phyloP scores from a whole-genome alignment of 306 rosid genomes.

The Ormosia semicastrata region DNA sequence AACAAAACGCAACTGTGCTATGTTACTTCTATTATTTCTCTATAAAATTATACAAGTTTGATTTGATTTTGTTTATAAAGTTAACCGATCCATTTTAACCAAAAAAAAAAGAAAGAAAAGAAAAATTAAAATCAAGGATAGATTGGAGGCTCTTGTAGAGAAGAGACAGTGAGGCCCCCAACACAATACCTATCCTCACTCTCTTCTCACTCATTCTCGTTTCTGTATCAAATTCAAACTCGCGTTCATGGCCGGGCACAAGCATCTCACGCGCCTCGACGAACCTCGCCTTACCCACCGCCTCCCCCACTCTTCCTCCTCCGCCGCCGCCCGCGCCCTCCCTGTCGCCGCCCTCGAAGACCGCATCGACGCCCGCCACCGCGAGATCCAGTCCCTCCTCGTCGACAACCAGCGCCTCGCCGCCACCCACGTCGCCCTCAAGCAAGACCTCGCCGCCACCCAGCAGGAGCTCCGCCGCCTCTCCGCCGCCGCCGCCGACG shows the following conservation, averaged over 20 bases:
- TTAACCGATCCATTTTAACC: too few relatives aligned
- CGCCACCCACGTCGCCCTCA: slow-evolving; percentile 79
- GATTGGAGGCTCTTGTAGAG: too few relatives aligned
- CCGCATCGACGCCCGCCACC: slow-evolving; percentile 55
- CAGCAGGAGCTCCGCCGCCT: slow-evolving; percentile 62
- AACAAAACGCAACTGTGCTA: too few relatives aligned
- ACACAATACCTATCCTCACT: too few relatives aligned
- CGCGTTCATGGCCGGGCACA: slow-evolving; percentile 25
- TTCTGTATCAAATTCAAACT: too few relatives aligned
- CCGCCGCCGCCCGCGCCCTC: slow-evolving; percentile 25
- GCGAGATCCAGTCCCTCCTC: slow-evolving; percentile 76
- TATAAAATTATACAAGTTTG: too few relatives aligned
- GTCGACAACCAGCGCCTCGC: slow-evolving; percentile 83
- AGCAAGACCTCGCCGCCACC: slow-evolving; percentile 66
- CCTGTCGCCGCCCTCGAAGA: slow-evolving; percentile 57
- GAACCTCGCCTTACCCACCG: slow-evolving; percentile 39
- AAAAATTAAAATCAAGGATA: too few relatives aligned
- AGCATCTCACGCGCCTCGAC: slow-evolving; percentile 24
- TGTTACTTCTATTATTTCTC: too few relatives aligned
- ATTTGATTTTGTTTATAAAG: too few relatives aligned
- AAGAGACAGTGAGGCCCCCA: too few relatives aligned
- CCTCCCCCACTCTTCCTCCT: slow-evolving; percentile 25
- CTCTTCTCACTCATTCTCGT: too few relatives aligned
- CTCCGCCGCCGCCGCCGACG: slow-evolving; percentile 47
- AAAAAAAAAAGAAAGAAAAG: too few relatives aligned